Evolutionary conservation across 495 filamentous ascomycete genomes (phyloP), one percentile per base, ranked within the genome.

Genomic region (Parathielavia appendiculata): DNA sequence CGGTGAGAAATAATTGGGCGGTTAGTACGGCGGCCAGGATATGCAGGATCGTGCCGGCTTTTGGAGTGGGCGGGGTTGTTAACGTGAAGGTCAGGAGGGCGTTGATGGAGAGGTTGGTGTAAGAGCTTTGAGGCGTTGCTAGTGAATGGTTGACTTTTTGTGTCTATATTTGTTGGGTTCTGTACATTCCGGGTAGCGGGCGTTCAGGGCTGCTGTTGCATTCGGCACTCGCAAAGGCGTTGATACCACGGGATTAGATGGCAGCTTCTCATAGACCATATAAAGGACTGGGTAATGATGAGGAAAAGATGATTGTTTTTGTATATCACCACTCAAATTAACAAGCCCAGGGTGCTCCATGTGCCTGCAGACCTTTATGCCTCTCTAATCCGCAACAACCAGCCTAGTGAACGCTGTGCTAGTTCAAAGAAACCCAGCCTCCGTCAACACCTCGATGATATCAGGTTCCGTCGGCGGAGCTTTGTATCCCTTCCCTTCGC

Each of bases 41-140:
- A 76, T 88, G 87, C 41, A 84, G 93, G 74, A 96, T 97, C 64
- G 81, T 97, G 26, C 92, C 93, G 49, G 92, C 92, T 17, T 97
- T 96, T 80, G 92, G 92, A 30, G 76, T 96, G 45, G 92, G 92
- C 1, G 92, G 92, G 4, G 91, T 96, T 46, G 87, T 91, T 4
- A 97, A 97, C 78, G 77, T 80, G 50, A 79, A 84, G 61, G 76
- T 96, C 51, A 81, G 92, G 64, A 77, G 75, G 69, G 66, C 62
- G 53, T 52, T 80, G 32, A 79, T 79, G 76, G 73, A 73, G 63
- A 66, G 55, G 61, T 60, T 78, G 20, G 59, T 49, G 13, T 77
- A 59, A 68, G n/a, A 36, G 34, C 32, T 23, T 40, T 13, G 7
- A 2, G 12, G 50, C 2, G 35, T 10, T 39, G 49, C 22, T 10